phyloP scores from a whole-genome alignment of 2,329 filamentous ascomycete species.

The Hypomyces rosellus region DNA sequence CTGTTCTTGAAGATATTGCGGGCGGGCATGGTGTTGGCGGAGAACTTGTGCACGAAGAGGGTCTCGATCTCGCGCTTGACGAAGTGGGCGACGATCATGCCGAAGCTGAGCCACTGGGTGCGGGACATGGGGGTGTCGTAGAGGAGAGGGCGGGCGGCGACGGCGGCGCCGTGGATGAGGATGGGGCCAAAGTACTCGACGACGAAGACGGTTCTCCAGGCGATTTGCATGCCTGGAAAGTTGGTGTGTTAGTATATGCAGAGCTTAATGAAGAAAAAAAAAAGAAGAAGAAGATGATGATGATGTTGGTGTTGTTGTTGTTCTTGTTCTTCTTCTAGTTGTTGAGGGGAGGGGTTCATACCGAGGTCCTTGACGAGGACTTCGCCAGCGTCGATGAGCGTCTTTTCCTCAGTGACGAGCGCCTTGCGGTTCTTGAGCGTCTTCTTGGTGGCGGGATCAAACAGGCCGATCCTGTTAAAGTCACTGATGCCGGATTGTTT shows the following conservation, averaged over 20 bases:
- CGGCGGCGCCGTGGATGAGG: slow-evolving; percentile 71
- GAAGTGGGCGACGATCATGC: slow-evolving; percentile 76
- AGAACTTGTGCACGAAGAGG: slow-evolving; percentile 91
- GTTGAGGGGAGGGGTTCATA: slow-evolving; percentile 34
- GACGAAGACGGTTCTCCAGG: slow-evolving; percentile 89
- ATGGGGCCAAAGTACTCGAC: slow-evolving; percentile 93
- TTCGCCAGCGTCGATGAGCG: slow-evolving; percentile 44
- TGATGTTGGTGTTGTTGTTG: too few relatives aligned
- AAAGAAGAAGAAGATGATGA: too few relatives aligned
- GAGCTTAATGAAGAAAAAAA: too few relatives aligned
- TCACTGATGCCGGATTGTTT: slow-evolving; percentile 45
- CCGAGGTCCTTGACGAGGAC: slow-evolving; percentile 91
- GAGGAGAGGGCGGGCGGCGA: slow-evolving; percentile 64
- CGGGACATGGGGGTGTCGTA: slow-evolving; percentile 49
- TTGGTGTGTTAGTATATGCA: slow-evolving; percentile 5
- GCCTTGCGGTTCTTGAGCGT: slow-evolving; percentile 57
- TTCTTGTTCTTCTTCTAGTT: too few relatives aligned
- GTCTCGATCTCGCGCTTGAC: slow-evolving; percentile 94
- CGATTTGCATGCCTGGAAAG: slow-evolving; percentile 69
- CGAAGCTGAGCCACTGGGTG: slow-evolving; percentile 68
- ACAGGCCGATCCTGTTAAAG: slow-evolving; percentile 57
- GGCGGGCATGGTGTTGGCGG: slow-evolving; percentile 85
- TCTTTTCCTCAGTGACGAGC: slow-evolving; percentile 41
- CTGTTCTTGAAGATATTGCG: slow-evolving; percentile 93
- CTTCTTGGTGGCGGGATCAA: slow-evolving; percentile 54